Evolutionary conservation across 805 yeast species (phyloP), one percentile per base, ranked within the genome.

Genomic region (Ogataea parapolymorpha): DNA sequence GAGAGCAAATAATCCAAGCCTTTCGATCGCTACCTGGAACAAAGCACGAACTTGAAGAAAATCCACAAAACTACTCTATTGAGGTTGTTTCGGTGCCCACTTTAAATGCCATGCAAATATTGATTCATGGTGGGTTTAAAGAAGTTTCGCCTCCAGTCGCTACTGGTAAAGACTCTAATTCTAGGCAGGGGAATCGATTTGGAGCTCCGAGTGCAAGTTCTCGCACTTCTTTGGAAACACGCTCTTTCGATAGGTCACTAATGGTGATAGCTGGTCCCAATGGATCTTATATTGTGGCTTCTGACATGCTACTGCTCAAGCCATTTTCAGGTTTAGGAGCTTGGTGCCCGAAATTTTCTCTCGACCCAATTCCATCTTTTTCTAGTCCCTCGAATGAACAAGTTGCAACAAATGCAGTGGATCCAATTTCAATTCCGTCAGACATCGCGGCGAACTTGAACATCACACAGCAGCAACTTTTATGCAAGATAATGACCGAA

Each of bases 211-310:
- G 35, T 5, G 6, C 43, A 8, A 28, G 37, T 7, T 37, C 39
- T 26, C 40, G 49, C 59, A 34, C 63, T 15, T 60, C 72, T 23
- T 63, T 82, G 26, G 67, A 76, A 5, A 72, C 71, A 50, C 83
- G 93, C 58, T 79, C 93, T 8, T 93, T 93, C 62, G 99, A 93
- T 61, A 74, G 99, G 56, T 72, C 82, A 0, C 80, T 93, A 58
- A 70, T 86, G n/a, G 67, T 85, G 18, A 81, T 89, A 2, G 82
- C 81, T 2, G 83, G 82, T 11, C 75, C 80, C 13, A 73, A 74
- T 42, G 85, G 89, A 4, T 67, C 77, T 23, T 77, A 87, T 68
- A 68, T 88, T n/a, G 79, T 93, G 23, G 96, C 95, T 12, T 83
- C 95, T 25, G 99, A 93, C 63, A 61, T 86, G 58, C 68, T 93